Evolutionary conservation across 176 grass and related monocot species (phyloP).

Genomic region (Calamus simplicifolius): DNA sequence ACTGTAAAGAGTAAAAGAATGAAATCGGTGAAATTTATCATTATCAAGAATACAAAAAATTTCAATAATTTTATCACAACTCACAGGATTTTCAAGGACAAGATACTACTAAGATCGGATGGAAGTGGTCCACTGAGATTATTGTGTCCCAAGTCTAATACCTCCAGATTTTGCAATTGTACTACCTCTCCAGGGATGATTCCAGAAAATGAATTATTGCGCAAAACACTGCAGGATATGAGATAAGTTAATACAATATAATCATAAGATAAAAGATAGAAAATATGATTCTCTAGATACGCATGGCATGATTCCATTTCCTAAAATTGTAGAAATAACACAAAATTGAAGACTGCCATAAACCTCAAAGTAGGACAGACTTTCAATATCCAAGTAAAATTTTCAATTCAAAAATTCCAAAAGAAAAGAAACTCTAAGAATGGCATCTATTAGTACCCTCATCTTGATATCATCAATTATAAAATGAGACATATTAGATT

Average conservation of each 20-base stretch:
- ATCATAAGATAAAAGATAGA: background rate
- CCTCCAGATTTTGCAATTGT: background rate
- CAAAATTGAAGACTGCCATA: too few species aligned
- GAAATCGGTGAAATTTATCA: background rate
- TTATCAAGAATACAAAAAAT: background rate
- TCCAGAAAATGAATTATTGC: background rate
- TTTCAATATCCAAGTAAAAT: too few species aligned
- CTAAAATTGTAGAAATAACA: too few species aligned
- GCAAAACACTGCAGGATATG: background rate
- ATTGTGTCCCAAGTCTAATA: slow-evolving; percentile 1
- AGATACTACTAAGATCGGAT: background rate
- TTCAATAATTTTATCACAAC: background rate
- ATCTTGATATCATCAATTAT: too few species aligned
- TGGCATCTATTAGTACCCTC: too few species aligned
- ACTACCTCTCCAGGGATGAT: background rate
- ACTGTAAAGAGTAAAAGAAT: background rate
- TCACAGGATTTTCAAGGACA: background rate
- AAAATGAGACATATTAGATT: too few species aligned
- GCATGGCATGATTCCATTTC: background rate
- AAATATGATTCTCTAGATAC: background rate
- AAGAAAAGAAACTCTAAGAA: too few species aligned
- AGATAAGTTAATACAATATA: background rate
- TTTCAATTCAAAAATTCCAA: too few species aligned
- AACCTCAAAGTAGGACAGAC: too few species aligned
- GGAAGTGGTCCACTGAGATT: background rate